Percentiles rank a stretch among this genome's conserved stretches.
Evolutionary conservation across 257 asterid genomes (phyloP).

Genomic region (Eucommia ulmoides): DNA sequence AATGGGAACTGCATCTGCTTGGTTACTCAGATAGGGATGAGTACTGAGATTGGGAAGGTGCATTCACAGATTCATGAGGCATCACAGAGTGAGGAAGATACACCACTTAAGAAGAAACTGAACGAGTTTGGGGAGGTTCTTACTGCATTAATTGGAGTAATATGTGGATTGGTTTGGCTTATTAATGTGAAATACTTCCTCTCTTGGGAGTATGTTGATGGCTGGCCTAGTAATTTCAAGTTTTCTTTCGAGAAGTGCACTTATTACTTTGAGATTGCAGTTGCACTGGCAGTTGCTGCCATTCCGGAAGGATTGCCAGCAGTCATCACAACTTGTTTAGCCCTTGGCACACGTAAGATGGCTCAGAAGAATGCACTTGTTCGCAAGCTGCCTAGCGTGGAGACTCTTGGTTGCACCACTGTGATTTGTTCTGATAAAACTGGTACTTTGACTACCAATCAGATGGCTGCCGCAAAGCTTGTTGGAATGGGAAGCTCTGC

Average conservation of each 20-base stretch:
- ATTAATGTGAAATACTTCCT: slow-evolving; percentile 93
- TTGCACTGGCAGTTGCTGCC: slow-evolving; percentile 98
- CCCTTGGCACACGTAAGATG: slow-evolving; percentile 98
- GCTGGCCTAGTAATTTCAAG: slow-evolving; percentile 91
- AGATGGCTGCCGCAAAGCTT: slow-evolving; percentile 92
- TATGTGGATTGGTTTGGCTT: slow-evolving; percentile 87
- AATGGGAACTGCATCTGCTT: slow-evolving; percentile 81
- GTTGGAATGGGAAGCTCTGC: slow-evolving; percentile 62
- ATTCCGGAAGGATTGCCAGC: slow-evolving; percentile 99
- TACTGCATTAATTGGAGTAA: slow-evolving; percentile 77
- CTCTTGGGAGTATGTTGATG: slow-evolving; percentile 82
- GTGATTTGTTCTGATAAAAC: slow-evolving; percentile 98
- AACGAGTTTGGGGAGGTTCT: slow-evolving; percentile 92
- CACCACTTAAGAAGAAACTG: slow-evolving; percentile 94
- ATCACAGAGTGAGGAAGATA: slow-evolving; percentile 76
- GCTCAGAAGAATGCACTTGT: slow-evolving; percentile 99
- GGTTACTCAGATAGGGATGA: slow-evolving; percentile 90
- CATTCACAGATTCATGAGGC: slow-evolving; percentile 97
- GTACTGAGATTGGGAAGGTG: slow-evolving; percentile 86
- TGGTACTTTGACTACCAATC: slow-evolving; percentile 94
- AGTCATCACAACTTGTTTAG: slow-evolving; percentile 94
- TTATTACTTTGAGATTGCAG: slow-evolving; percentile 96
- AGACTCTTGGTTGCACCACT: slow-evolving; percentile 98
- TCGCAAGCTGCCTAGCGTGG: slow-evolving; percentile 97
- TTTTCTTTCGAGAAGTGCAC: slow-evolving; percentile 99